Base-by-base conservation (phyloP, 2,329 filamentous ascomycete species). In the Paraphoma sp. region DNA sequence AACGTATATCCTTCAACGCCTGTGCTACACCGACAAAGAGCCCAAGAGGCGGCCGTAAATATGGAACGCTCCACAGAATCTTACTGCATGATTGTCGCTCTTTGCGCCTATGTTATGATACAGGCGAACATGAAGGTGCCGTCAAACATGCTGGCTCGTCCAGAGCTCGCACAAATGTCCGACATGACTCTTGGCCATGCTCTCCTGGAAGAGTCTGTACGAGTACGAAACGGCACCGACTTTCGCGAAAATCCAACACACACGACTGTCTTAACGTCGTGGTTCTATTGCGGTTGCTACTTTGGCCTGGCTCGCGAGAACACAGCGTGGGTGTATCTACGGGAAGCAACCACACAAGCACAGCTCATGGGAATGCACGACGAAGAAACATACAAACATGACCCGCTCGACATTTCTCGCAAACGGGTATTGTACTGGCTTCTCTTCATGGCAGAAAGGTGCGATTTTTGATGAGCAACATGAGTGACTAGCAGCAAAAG, bases 1-100 rank as follows among this genome's bases (percentile, higher is more conserved):
- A 81, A 87, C 68, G 81, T 88, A 51, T 88, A 88, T 62, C 85
- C 86, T n/a, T 86, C 86, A 50, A 86, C 87, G 78, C 86, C 86
- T 0, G 80, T 88, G 4, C 73, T 88, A 7, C 83, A 87, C 61
- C 78, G 78, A 40, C 74, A 78, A 57, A 76, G 75, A 50, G 76
- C 81, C 51, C 85, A 85, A 68, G 83, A 86, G 44, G 79, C 79
- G 8, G 78, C 86, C 45, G 78, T 82, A 45, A 79, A 78, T 62
- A 84, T 85, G 69, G 80, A 83, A 75, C 68, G 76, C 59, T 74
- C 79, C 12, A 72, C 84, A 31, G 86, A 87, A 57, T 82, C 86
- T 5, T 83, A 88, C 51, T 87, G 84, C 67, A 80, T 86, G 48
- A 73, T 87, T 5, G 82, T 83, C 1, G 78, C 80, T 11, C 67